phyloP scores from a whole-genome alignment of 2,329 filamentous ascomycete species.

The Pseudocercospora musae region DNA sequence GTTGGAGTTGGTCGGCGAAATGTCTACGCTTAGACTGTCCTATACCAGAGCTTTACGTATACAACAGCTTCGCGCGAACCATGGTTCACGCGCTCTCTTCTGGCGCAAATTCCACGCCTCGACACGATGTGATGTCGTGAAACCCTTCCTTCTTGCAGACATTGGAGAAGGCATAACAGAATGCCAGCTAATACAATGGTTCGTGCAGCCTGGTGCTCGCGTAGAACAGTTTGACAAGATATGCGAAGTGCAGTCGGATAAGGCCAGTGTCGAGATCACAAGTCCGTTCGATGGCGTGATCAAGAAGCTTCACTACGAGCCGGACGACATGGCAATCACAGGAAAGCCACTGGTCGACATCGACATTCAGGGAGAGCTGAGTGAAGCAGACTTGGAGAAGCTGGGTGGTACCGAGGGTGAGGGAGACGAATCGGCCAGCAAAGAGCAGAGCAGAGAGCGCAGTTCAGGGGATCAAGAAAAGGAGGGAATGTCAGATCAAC shows the following conservation, averaged over 20 bases:
- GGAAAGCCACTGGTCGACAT: conserved; percentile 92
- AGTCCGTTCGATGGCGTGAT: conserved; percentile 93
- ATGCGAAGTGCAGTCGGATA: conserved; percentile 98
- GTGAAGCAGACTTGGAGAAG: conserved; percentile 55
- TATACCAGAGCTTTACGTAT: conserved; percentile 8
- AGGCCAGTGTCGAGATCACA: conserved; percentile 77
- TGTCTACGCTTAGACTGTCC: conserved; percentile 11
- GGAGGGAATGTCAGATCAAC: conserved; percentile 13
- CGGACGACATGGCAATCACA: conserved; percentile 93
- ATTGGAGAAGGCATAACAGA: conserved; percentile 96
- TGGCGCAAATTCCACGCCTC: conserved; percentile 31
- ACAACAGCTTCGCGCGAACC: conserved; percentile 9
- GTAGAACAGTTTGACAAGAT: conserved; percentile 98
- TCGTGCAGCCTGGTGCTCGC: conserved; percentile 89
- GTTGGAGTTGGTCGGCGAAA: conserved; percentile 2
- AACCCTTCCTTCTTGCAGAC: conserved; percentile 78
- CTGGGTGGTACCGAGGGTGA: conserved; percentile 33
- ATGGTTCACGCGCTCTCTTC: conserved; percentile 19
- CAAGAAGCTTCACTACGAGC: conserved; percentile 92
- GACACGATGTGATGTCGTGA: conserved; percentile 51
- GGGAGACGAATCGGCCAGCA: neutral
- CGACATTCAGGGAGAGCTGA: conserved; percentile 77
- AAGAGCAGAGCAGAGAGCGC: conserved; percentile 17
- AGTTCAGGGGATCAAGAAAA: conserved; percentile 8
- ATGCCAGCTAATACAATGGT: conserved; percentile 99